Conservation (phyloP, 176 grass and related monocot genomes). For the Oropetium thomaeum region DNA sequence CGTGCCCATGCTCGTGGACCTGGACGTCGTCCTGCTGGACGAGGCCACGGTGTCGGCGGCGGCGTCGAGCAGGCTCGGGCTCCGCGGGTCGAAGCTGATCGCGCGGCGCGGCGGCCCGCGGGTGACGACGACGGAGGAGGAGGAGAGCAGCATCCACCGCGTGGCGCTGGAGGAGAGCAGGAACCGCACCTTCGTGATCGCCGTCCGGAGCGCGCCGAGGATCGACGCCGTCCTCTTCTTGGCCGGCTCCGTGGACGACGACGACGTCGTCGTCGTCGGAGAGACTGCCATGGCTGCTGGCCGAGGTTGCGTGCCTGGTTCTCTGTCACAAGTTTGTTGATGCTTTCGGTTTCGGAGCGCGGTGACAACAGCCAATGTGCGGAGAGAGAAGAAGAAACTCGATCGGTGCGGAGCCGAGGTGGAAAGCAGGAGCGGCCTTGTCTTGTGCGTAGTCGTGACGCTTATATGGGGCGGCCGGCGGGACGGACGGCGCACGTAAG, state of each 20-base stretch:
- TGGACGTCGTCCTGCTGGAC: background rate
- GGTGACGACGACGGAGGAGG: background rate
- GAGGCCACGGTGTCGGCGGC: background rate
- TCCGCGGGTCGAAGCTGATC: constrained; percentile 44
- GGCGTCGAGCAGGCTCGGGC: constrained; percentile 51
- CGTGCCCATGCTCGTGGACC: constrained; percentile 29
- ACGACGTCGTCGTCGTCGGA: no score
- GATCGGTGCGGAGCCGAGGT: no score
- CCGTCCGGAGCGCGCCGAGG: constrained; percentile 40
- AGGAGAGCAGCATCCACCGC: constrained; percentile 60
- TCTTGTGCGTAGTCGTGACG: background rate
- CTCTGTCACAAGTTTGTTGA: background rate
- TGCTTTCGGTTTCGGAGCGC: background rate
- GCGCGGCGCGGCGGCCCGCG: background rate
- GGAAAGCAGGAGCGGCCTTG: background rate
- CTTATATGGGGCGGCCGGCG: background rate
- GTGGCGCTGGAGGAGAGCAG: constrained; percentile 67
- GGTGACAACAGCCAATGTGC: background rate
- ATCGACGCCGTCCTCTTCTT: constrained; percentile 28
- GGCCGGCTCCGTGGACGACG: background rate
- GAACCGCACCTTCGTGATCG: constrained; percentile 64
- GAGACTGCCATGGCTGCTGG: background rate
- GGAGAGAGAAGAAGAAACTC: no score
- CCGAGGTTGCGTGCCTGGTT: background rate
- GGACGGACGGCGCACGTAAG: no score